Percentiles rank a stretch among this genome's conserved stretches.
Conservation (phyloP, 495 filamentous ascomycete genomes). For the Podospora didyma region DNA sequence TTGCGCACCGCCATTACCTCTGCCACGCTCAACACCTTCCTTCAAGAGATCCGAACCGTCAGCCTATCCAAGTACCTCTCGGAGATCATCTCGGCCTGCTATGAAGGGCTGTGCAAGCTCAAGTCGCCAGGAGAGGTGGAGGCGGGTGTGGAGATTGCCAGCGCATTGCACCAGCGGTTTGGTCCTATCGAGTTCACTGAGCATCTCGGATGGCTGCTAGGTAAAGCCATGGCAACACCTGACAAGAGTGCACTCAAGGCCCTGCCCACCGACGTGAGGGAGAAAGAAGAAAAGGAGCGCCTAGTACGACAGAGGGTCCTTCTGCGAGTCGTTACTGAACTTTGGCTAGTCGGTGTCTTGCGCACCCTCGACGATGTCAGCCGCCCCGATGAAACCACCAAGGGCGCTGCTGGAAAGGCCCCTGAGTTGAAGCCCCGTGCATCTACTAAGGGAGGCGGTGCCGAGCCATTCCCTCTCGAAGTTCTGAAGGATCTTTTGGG, state of each 20-base stretch:
- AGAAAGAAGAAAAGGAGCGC: conserved; percentile 95
- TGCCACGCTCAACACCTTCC: conserved; percentile 71
- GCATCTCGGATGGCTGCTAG: conserved; percentile 88
- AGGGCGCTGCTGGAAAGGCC: conserved; percentile 50
- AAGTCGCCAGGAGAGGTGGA: conserved; percentile 88
- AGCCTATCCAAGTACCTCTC: conserved; percentile 97
- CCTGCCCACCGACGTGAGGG: conserved; percentile 72
- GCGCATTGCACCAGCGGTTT: conserved; percentile 93
- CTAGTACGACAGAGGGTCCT: conserved; percentile 80
- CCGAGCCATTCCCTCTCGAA: conserved; percentile 91
- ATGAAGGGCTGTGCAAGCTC: conserved; percentile 87
- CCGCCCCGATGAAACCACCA: conserved; percentile 75
- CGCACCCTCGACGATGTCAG: conserved; percentile 85
- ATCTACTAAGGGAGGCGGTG: conserved; percentile 51
- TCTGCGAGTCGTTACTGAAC: conserved; percentile 84
- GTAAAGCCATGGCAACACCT: conserved; percentile 86
- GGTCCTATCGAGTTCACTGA: conserved; percentile 86
- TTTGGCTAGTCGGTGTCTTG: conserved; percentile 90
- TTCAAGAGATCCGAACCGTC: conserved; percentile 86
- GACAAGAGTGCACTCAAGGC: conserved; percentile 81
- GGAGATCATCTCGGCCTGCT: conserved; percentile 96
- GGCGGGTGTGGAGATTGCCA: conserved; percentile 86
- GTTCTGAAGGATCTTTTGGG: conserved; percentile 94
- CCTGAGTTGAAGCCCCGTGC: conserved; percentile 50
- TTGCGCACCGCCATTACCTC: conserved; percentile 84